These are phyloP conservation scores for Neopestalotiopsis sp. DNA, from an alignment of 2,329 filamentous ascomycete genomes.

Conservation along the genomic window DNA sequence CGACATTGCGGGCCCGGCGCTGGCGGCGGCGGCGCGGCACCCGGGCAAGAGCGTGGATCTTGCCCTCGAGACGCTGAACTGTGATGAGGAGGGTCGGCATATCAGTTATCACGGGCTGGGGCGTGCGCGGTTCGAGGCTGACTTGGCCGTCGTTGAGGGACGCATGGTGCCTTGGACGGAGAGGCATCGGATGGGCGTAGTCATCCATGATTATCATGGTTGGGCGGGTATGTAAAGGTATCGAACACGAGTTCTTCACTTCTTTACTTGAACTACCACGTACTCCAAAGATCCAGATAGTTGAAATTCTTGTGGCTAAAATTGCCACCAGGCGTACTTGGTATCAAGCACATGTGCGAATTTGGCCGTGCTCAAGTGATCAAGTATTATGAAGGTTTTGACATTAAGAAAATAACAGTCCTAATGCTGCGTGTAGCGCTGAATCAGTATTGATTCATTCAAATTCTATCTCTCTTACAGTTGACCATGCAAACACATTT, in stretches of 20 bases:
- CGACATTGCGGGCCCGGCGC: neutral
- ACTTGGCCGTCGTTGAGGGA: neutral
- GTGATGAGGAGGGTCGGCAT: neutral
- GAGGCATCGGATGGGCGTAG: neutral
- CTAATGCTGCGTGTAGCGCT: too few species aligned
- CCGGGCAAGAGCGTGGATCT: neutral
- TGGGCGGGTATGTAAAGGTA: neutral
- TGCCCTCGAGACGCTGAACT: neutral
- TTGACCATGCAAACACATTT: neutral
- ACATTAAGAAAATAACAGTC: too few species aligned
- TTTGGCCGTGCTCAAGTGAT: too few species aligned
- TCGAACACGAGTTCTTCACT: neutral
- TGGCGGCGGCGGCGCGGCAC: neutral
- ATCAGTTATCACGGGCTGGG: constrained; percentile 1
- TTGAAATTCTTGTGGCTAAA: too few species aligned
- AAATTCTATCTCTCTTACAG: neutral
- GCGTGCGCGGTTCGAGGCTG: neutral
- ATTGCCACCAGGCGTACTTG: too few species aligned
- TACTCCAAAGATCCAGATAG: too few species aligned
- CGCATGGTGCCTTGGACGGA: neutral
- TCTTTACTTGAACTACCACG: too few species aligned
- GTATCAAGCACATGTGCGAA: too few species aligned
- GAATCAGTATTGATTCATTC: neutral
- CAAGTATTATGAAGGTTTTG: too few species aligned
- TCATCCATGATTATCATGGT: constrained; percentile 2